phyloP scores from a whole-genome alignment of 2,329 filamentous ascomycete genomes.

The Colletotrichum simmondsii region DNA sequence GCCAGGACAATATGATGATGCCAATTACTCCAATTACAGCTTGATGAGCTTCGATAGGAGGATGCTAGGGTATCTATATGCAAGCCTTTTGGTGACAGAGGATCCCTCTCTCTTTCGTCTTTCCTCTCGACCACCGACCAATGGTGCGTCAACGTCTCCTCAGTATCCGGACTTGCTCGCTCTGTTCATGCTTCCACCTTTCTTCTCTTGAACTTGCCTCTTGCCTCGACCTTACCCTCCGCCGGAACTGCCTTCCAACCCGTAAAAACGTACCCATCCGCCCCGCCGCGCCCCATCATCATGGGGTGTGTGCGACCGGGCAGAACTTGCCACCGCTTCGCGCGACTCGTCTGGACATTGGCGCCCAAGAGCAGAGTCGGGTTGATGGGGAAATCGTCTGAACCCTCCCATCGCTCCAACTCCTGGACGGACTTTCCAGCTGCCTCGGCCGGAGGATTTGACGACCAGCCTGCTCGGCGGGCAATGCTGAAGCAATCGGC shows the following conservation, averaged over 20 bases:
- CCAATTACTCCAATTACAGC: constrained; percentile 22
- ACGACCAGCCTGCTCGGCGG: constrained; percentile 80
- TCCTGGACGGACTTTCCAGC: constrained; percentile 58
- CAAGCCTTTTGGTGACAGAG: constrained; percentile 6
- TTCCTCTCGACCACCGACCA: neutral
- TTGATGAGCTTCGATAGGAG: constrained; percentile 5
- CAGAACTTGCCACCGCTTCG: constrained; percentile 88
- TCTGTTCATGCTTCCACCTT: constrained; percentile 58
- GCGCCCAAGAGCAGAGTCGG: constrained; percentile 85
- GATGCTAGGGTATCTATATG: constrained; percentile 26
- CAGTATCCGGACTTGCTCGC: neutral
- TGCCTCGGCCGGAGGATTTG: constrained; percentile 59
- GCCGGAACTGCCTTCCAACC: constrained; percentile 84
- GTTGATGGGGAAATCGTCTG: constrained; percentile 85
- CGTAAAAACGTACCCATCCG: constrained; percentile 91
- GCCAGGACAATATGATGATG: constrained; percentile 19
- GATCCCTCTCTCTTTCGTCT: neutral
- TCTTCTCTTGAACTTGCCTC: constrained; percentile 81
- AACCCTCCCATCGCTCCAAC: constrained; percentile 67
- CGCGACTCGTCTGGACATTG: constrained; percentile 82
- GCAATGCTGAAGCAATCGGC: constrained; percentile 87
- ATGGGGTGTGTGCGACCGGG: constrained; percentile 92
- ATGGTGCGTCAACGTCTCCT: neutral
- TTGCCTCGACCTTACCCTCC: constrained; percentile 82
- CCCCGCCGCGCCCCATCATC: constrained; percentile 89